phyloP scores from a whole-genome alignment of 805 yeast genomes.

The Saccharomycopsis capsularis region DNA sequence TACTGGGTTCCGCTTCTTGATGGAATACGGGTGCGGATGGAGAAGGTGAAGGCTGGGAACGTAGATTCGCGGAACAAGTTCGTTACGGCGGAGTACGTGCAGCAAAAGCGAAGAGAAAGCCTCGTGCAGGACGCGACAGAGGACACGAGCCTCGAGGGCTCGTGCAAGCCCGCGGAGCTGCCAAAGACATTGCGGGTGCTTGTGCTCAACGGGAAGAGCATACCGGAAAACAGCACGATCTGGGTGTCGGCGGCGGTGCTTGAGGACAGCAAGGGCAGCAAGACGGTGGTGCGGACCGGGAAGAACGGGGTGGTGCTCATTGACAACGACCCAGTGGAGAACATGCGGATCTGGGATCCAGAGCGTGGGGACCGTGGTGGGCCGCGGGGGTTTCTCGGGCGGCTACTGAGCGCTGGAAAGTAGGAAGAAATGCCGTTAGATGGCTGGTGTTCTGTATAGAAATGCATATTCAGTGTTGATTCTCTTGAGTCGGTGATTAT shows the following conservation, averaged over 20 bases:
- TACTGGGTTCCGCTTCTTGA: constrained; percentile 33
- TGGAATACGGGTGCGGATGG: constrained; percentile 41
- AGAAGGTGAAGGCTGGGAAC: constrained; percentile 34
- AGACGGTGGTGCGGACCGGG: background rate
- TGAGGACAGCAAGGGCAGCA: background rate
- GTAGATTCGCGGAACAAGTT: constrained; percentile 35
- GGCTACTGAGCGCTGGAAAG: too few species aligned
- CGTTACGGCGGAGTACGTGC: constrained; percentile 26
- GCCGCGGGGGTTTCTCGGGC: too few species aligned
- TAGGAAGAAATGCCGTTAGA: too few species aligned
- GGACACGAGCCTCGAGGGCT: background rate
- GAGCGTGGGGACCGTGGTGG: too few species aligned
- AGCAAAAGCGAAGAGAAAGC: background rate
- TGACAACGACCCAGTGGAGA: constrained; percentile 2
- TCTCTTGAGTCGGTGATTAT: too few species aligned
- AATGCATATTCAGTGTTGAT: too few species aligned
- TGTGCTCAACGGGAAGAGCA: background rate
- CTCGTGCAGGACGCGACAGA: constrained; percentile 1
- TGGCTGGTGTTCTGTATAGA: too few species aligned
- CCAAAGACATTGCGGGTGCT: background rate
- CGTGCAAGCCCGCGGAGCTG: background rate
- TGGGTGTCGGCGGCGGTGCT: background rate
- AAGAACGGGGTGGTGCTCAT: constrained; percentile 1
- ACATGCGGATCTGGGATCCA: constrained; percentile 2
- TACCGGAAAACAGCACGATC: background rate